phyloP scores from a whole-genome alignment of 805 yeast genomes.

The Blastobotrys robertii region DNA sequence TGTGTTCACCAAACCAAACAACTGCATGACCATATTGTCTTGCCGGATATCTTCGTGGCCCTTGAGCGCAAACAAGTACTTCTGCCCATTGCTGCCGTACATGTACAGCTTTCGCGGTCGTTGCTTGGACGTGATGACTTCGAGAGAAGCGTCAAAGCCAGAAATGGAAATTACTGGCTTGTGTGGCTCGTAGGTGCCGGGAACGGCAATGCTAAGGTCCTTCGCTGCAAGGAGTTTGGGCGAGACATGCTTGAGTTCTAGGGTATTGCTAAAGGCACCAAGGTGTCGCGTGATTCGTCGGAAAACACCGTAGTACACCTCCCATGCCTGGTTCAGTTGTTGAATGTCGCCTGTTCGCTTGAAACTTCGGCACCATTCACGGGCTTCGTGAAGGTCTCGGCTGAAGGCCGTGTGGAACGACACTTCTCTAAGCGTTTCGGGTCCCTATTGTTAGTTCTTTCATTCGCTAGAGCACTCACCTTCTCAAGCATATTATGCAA shows the following conservation, averaged over 20 bases:
- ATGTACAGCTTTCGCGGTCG: constrained; percentile 80
- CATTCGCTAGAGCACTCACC: constrained; percentile 1
- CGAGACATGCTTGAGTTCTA: constrained; percentile 88
- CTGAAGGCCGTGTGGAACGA: constrained; percentile 92
- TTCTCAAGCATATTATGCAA: constrained; percentile 72
- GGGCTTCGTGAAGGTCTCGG: constrained; percentile 82
- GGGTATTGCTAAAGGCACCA: constrained; percentile 64
- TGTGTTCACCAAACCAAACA: constrained; percentile 91
- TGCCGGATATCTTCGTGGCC: constrained; percentile 98
- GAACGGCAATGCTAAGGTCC: constrained; percentile 80
- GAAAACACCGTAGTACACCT: constrained; percentile 90
- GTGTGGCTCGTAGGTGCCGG: constrained; percentile 87
- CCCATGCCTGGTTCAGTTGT: constrained; percentile 96
- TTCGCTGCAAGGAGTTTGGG: constrained; percentile 74
- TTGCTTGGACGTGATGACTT: constrained; percentile 90
- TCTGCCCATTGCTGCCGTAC: constrained; percentile 85
- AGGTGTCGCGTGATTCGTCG: constrained; percentile 81
- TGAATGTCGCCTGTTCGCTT: constrained; percentile 78
- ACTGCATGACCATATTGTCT: constrained; percentile 94
- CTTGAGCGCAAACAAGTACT: constrained; percentile 71
- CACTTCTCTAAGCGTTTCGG: constrained; percentile 86
- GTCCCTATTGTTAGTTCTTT: constrained; percentile 33
- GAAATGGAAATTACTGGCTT: constrained; percentile 64
- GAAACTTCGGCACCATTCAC: constrained; percentile 84
- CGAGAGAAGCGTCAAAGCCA: constrained; percentile 69